Evolutionary conservation across 257 asterid genomes (phyloP).

Genomic region (Rubia yunnanensis): DNA sequence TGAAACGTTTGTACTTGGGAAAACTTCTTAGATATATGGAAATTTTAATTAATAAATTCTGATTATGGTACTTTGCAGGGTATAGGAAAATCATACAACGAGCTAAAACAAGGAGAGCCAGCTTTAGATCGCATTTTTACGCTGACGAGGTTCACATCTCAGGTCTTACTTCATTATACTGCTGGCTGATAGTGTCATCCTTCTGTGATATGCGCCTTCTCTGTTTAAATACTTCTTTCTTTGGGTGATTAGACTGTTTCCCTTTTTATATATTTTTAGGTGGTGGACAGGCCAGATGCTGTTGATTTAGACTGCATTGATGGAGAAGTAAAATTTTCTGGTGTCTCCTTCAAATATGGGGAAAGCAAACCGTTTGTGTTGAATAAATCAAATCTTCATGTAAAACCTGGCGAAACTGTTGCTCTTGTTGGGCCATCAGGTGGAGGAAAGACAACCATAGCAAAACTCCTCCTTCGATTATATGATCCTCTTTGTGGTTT

Average conservation of each 20-base stretch:
- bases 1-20: background rate
- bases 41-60: conserved; percentile 27
- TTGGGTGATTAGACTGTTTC: background rate
- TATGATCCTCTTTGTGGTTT: conserved; percentile 72
- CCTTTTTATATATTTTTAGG: conserved; percentile 26
- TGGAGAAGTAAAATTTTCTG: conserved; percentile 64
- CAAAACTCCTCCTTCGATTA: conserved; percentile 88
- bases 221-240: background rate
- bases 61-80: conserved; percentile 51
- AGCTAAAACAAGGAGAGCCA: conserved; percentile 95
- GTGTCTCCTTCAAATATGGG: conserved; percentile 61
- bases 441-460: conserved; percentile 91
- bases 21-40: conserved; percentile 23
- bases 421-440: conserved; percentile 98
- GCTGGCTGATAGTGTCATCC: background rate
- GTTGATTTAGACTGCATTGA: conserved; percentile 40
- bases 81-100: conserved; percentile 83
- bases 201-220: background rate
- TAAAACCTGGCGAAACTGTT: conserved; percentile 78
- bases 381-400: conserved; percentile 48
- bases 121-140: conserved; percentile 78
- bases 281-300: conserved; percentile 56
- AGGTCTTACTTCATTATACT: conserved; percentile 29
- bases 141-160: conserved; percentile 50
- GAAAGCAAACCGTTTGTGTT: conserved; percentile 42